Evolutionary conservation across 2,329 filamentous ascomycete species (phyloP).

Genomic region (Elsinoe arachidis): DNA sequence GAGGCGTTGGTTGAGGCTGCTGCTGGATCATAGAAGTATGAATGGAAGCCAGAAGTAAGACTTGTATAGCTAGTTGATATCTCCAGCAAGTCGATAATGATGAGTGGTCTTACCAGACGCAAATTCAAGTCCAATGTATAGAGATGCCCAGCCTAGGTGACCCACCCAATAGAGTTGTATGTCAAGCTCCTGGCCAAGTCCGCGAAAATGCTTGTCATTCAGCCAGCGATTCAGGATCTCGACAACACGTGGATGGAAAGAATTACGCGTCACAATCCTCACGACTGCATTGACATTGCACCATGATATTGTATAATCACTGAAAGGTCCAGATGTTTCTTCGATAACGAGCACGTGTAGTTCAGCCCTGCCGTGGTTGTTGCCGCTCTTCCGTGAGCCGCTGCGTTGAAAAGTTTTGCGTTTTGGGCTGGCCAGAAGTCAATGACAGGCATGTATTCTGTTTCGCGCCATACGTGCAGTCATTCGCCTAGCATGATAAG

Average conservation of each 20-base stretch:
- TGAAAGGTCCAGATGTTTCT: no score
- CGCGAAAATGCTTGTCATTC: neutral
- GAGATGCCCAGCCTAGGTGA: no score
- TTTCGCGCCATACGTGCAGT: no score
- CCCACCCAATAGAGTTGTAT: neutral
- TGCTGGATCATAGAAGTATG: neutral
- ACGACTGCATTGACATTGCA: no score
- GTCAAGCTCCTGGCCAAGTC: slow-evolving; percentile 8
- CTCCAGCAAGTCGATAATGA: no score
- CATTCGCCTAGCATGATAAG: no score
- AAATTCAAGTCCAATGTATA: no score
- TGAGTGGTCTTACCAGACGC: no score
- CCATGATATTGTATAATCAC: no score
- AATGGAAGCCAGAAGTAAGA: neutral
- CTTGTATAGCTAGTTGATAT: no score
- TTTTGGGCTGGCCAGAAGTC: neutral
- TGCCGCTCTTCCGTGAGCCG: neutral
- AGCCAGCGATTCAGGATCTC: neutral
- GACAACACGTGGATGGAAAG: neutral
- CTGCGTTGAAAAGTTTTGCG: neutral
- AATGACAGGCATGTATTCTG: no score
- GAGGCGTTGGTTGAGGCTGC: slow-evolving; percentile 23
- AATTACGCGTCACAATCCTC: no score
- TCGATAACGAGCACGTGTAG: neutral
- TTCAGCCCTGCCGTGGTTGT: neutral